Conservation (phyloP, 1,284 basidiomycete genomes). For the Puccinia triticina region DNA sequence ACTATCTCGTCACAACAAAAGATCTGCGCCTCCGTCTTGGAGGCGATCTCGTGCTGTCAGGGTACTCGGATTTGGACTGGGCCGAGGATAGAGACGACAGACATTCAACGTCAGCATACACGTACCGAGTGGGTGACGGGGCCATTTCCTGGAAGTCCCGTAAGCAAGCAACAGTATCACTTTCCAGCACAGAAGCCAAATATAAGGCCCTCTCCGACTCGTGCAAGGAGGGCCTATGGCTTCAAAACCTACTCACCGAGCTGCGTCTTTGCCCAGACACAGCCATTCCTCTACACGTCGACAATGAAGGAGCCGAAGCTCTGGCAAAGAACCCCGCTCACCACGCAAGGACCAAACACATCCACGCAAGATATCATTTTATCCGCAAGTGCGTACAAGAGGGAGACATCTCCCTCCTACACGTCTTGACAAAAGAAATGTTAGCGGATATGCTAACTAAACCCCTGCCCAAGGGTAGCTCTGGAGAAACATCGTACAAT, state of each 20-base stretch:
- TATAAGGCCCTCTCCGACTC: no score
- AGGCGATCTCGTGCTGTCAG: background rate
- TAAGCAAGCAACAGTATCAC: background rate
- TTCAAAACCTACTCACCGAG: no score
- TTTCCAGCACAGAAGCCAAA: no score
- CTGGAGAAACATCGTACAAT: background rate
- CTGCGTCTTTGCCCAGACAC: no score
- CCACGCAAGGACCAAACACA: background rate
- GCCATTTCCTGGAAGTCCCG: background rate
- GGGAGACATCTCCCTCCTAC: background rate
- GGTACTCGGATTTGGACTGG: constrained; percentile 7
- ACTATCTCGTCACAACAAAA: background rate
- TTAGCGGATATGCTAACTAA: no score
- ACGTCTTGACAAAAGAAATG: background rate
- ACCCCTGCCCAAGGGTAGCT: background rate
- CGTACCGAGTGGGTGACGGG: background rate
- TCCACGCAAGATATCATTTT: background rate
- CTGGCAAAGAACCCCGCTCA: no score
- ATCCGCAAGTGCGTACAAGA: background rate
- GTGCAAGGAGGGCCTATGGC: no score
- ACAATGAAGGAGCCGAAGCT: no score
- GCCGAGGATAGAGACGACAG: background rate
- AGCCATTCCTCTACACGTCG: no score
- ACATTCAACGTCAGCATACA: no score
- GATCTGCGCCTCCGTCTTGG: background rate